Percentiles rank a stretch among this genome's conserved stretches.
phyloP scores from a whole-genome alignment of 2,329 filamentous ascomycete genomes.

The Alternaria rosae region DNA sequence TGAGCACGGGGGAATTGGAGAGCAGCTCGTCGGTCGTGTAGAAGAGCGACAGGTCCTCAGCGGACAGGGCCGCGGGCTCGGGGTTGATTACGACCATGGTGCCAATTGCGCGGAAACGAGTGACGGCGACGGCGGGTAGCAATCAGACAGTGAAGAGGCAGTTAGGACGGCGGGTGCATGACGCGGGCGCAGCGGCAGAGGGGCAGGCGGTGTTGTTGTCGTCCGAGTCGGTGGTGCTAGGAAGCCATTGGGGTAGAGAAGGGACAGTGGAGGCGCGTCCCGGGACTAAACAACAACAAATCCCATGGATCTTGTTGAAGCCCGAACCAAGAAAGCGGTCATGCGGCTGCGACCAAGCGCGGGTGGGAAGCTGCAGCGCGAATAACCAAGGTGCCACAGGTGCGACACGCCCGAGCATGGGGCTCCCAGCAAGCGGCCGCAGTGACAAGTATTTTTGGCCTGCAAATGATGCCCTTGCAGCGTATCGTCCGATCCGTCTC shows the following conservation, averaged over 20 bases:
- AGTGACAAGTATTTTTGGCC: constrained; percentile 30
- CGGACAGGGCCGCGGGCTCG: constrained; percentile 76
- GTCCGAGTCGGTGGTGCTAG: constrained; percentile 7
- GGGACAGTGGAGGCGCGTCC: constrained; percentile 16
- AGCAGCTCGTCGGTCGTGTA: constrained; percentile 86
- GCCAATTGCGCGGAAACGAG: constrained; percentile 39
- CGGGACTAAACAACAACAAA: constrained; percentile 15
- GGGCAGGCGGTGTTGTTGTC: constrained; percentile 8
- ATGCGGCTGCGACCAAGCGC: constrained; percentile 34
- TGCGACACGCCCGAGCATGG: constrained; percentile 29
- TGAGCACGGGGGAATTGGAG: constrained; percentile 79
- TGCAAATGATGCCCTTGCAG: constrained; percentile 8
- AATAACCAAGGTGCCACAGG: constrained; percentile 32
- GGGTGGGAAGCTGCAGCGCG: constrained; percentile 33
- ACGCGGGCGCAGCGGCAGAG: constrained; percentile 21
- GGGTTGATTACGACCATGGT: constrained; percentile 85
- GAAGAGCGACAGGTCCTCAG: constrained; percentile 85
- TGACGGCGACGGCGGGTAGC: constrained; percentile 27
- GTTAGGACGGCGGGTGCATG: constrained; percentile 31
- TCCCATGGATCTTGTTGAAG: constrained; percentile 11
- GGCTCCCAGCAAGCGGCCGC: constrained; percentile 17
- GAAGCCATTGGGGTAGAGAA: constrained; percentile 13
- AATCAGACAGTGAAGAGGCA: constrained; percentile 13
- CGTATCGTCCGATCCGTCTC: constrained; percentile 4
- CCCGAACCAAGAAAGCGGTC: constrained; percentile 31